Percentiles rank a stretch among this genome's conserved stretches.
phyloP scores from a whole-genome alignment of 1,139 yeast genomes.

The Yamadazyma diddensiae region DNA sequence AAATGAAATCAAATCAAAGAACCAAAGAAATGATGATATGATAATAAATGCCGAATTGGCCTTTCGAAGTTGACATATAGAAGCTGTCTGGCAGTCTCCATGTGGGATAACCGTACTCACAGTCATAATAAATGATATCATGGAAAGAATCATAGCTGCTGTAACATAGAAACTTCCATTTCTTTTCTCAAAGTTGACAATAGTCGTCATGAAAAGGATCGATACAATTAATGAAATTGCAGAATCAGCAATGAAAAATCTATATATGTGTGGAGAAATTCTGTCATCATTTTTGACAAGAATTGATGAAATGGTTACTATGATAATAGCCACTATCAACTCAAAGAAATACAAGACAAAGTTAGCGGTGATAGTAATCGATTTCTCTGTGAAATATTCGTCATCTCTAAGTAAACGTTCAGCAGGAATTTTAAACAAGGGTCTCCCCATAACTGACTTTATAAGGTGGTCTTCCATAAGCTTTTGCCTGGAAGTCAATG shows the following conservation, averaged over 20 bases:
- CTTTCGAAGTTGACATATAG: slow-evolving; percentile 32
- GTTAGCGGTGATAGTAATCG: slow-evolving; percentile 26
- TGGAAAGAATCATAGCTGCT: slow-evolving; percentile 29
- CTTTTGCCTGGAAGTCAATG: slow-evolving; percentile 24
- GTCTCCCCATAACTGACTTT: slow-evolving; percentile 35
- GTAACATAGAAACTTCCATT: slow-evolving; percentile 45
- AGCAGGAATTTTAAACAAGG: slow-evolving; percentile 21
- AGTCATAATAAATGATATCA: slow-evolving; percentile 34
- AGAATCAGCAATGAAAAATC: slow-evolving; percentile 40
- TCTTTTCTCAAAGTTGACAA: slow-evolving; percentile 39
- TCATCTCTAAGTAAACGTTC: slow-evolving; percentile 13
- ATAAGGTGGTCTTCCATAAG: slow-evolving; percentile 31
- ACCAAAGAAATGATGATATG: slow-evolving; percentile 41
- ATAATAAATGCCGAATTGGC: slow-evolving; percentile 40
- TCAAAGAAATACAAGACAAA: slow-evolving; percentile 36
- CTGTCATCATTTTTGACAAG: slow-evolving; percentile 23
- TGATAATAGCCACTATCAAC: slow-evolving; percentile 29
- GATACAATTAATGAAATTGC: slow-evolving; percentile 34
- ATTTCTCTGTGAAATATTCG: slow-evolving; percentile 17
- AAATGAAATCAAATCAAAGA: slow-evolving; percentile 37
- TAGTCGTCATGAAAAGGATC: slow-evolving; percentile 30
- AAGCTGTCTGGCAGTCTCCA: slow-evolving; percentile 17
- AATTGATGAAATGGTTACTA: slow-evolving; percentile 29
- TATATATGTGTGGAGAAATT: slow-evolving; percentile 26
- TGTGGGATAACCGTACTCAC: slow-evolving; percentile 25